Conservation (phyloP, 1,284 basidiomycete species). For the Cystodermella granulosa region DNA sequence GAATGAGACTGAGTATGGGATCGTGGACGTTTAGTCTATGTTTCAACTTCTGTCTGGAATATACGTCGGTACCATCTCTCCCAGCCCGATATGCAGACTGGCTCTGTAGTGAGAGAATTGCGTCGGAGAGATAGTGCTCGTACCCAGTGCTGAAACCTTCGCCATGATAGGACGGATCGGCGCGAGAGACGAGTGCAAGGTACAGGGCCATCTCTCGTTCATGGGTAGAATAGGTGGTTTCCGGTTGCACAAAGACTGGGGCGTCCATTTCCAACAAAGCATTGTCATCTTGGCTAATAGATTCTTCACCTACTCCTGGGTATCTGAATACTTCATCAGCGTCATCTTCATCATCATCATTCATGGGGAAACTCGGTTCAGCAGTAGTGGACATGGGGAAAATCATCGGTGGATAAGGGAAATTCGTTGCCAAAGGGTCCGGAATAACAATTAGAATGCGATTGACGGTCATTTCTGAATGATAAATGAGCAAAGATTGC, state of each 20-base stretch:
- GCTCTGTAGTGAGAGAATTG: slow-evolving; percentile 62
- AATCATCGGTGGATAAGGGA: slow-evolving; percentile 56
- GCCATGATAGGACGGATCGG: slow-evolving; percentile 68
- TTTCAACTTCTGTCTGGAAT: slow-evolving; percentile 46
- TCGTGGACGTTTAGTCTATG: slow-evolving; percentile 79
- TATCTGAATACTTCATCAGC: slow-evolving; percentile 67
- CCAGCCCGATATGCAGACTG: slow-evolving; percentile 54
- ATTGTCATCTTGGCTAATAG: slow-evolving; percentile 49
- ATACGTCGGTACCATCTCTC: slow-evolving; percentile 36
- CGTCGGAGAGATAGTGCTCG: slow-evolving; percentile 79
- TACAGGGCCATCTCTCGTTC: slow-evolving; percentile 81
- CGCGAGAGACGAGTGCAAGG: slow-evolving; percentile 69
- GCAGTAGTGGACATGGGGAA: slow-evolving; percentile 15
- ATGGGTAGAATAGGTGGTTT: slow-evolving; percentile 70
- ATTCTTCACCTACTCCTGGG: slow-evolving; percentile 49
- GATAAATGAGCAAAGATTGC: slow-evolving; percentile 66
- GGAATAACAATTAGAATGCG: slow-evolving; percentile 64
- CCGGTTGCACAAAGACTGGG: slow-evolving; percentile 54
- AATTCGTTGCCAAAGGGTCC: slow-evolving; percentile 69
- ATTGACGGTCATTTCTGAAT: slow-evolving; percentile 63
- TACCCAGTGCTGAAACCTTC: slow-evolving; percentile 84
- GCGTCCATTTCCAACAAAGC: slow-evolving; percentile 16
- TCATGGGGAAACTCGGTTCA: slow-evolving; percentile 25
- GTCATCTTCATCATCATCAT: slow-evolving; percentile 61
- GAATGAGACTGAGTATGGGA: slow-evolving; percentile 65